Percentiles rank a stretch among this genome's conserved stretches.
These are phyloP conservation scores for Roridomyces roridus DNA, from an alignment of 768 basidiomycete species.

Conservation along the genomic window DNA sequence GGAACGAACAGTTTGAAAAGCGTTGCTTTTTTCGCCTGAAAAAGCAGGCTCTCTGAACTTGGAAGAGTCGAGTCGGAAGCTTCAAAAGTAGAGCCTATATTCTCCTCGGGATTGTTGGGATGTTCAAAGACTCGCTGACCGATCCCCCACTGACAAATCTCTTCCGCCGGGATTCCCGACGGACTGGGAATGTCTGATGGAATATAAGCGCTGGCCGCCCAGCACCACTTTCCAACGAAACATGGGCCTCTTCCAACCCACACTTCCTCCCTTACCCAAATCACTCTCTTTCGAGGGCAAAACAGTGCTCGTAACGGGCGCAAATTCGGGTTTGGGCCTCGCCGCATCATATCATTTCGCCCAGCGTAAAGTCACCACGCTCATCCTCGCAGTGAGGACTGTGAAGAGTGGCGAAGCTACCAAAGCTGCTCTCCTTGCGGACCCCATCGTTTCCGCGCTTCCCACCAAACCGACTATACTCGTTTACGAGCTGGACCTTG, in stretches of 20 bases:
- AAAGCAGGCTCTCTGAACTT: no score
- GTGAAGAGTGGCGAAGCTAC: slow-evolving; percentile 15
- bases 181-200: background rate
- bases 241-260: slow-evolving; percentile 22
- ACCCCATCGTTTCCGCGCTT: slow-evolving; percentile 14
- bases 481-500: slow-evolving; percentile 25
- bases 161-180: slow-evolving; percentile 1
- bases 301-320: slow-evolving; percentile 36
- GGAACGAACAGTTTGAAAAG: no score
- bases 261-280: slow-evolving; percentile 15
- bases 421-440: slow-evolving; percentile 19
- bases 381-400: slow-evolving; percentile 26
- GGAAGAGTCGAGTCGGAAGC: no score
- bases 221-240: background rate
- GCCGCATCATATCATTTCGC: slow-evolving; percentile 22
- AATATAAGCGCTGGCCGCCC: background rate
- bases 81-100: no score
- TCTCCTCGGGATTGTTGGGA: no score
- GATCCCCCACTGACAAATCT: no score
- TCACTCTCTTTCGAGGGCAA: slow-evolving; percentile 32
- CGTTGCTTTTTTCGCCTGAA: no score
- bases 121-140: no score
- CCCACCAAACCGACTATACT: slow-evolving; percentile 20
- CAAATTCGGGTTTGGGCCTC: slow-evolving; percentile 24
- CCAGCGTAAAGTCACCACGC: slow-evolving; percentile 21